Evolutionary conservation across 176 grass and related monocot species (phyloP).

Genomic region (Puccinellia tenuiflora): DNA sequence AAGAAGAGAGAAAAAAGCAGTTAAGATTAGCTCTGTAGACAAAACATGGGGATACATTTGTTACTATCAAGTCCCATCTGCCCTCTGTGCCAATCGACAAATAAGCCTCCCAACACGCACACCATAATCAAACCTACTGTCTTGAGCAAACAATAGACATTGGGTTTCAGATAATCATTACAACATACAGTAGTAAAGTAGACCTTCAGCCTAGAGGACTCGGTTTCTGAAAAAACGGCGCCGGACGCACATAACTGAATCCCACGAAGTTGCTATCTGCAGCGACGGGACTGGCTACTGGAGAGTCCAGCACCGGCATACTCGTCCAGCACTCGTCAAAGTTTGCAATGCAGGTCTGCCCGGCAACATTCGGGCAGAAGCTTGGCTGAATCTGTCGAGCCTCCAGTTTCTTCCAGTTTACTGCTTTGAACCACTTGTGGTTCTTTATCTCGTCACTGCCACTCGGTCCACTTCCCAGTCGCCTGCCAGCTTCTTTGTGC

Average conservation of each 20-base stretch:
- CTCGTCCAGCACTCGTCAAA: constrained; percentile 90
- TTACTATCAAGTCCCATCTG: background rate
- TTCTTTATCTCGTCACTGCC: constrained; percentile 82
- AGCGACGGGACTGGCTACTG: constrained; percentile 71
- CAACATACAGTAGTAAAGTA: background rate
- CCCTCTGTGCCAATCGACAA: background rate
- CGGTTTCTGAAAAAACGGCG: constrained; percentile 54
- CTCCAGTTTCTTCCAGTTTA: constrained; percentile 90
- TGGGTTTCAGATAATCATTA: background rate
- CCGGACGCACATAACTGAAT: constrained; percentile 78
- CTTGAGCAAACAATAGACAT: background rate
- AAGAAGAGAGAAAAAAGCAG: background rate
- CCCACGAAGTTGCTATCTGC: constrained; percentile 66
- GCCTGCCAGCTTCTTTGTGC: constrained; percentile 76
- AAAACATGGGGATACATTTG: background rate
- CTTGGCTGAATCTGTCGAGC: constrained; percentile 76
- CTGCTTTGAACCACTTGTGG: constrained; percentile 92
- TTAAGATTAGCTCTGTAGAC: background rate
- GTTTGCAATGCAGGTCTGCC: constrained; percentile 74
- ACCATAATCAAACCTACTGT: background rate
- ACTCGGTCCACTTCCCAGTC: constrained; percentile 54
- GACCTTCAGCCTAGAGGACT: constrained; percentile 57
- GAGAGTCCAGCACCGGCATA: constrained; percentile 80
- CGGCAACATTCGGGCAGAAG: constrained; percentile 80
- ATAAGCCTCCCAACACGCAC: background rate